Conservation (phyloP, 345 rosid genomes). For the Hevea brasiliensis region DNA sequence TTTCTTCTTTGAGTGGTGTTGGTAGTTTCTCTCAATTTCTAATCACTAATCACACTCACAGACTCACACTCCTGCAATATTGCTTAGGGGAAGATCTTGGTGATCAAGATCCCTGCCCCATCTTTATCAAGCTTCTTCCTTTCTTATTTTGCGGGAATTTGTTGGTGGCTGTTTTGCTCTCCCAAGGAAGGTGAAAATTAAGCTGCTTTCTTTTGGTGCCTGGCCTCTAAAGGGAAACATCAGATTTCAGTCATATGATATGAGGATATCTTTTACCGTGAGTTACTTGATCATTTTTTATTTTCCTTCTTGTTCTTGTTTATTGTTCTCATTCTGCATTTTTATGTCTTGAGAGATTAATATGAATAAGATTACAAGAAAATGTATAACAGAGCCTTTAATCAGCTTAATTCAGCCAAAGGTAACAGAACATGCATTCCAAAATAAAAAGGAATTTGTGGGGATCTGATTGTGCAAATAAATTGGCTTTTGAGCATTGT, state of each 20-base stretch:
- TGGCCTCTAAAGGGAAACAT: slow-evolving; percentile 36
- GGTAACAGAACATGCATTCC: not conserved
- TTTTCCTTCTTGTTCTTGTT: not conserved
- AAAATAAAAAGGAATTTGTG: not conserved
- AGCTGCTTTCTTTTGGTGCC: slow-evolving; percentile 23
- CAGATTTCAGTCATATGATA: slow-evolving; percentile 82
- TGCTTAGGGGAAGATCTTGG: slow-evolving; percentile 38
- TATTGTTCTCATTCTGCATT: not conserved
- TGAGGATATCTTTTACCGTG: slow-evolving; percentile 82
- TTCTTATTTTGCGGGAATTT: slow-evolving; percentile 21
- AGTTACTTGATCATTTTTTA: slow-evolving; percentile 31
- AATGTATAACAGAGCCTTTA: not conserved
- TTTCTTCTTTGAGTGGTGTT: slow-evolving; percentile 43
- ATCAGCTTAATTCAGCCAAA: slow-evolving; percentile 19
- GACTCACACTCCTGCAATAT: slow-evolving; percentile 6
- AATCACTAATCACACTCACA: slow-evolving; percentile 46
- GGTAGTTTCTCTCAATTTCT: slow-evolving; percentile 50
- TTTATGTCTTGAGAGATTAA: not conserved
- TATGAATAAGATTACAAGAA: slow-evolving; percentile 18
- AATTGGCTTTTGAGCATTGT: not conserved
- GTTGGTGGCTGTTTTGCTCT: slow-evolving; percentile 8
- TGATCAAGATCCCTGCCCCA: slow-evolving; percentile 23
- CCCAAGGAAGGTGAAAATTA: slow-evolving; percentile 7
- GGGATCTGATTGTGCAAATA: slow-evolving; percentile 25
- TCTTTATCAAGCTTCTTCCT: slow-evolving; percentile 21